These are phyloP conservation scores for Golubevia pallescens DNA, from an alignment of 1,284 basidiomycete genomes.

Conservation along the genomic window DNA sequence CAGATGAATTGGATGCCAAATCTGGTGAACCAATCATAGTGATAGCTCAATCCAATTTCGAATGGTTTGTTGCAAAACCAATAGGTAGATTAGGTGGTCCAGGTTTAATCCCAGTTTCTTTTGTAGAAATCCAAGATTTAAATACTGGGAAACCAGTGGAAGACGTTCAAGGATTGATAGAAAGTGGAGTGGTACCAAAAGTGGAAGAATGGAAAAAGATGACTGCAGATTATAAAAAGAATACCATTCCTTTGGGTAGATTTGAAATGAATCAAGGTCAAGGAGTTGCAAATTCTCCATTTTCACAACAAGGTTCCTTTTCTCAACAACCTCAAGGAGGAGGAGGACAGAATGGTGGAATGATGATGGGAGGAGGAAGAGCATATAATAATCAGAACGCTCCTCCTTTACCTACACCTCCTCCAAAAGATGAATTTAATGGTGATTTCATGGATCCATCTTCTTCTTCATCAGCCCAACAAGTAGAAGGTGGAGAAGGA, in stretches of 20 bases:
- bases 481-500: neutral
- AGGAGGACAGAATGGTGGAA: neutral
- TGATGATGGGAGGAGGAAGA: neutral
- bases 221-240: constrained; percentile 93
- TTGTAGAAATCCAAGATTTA: constrained; percentile 94
- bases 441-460: neutral
- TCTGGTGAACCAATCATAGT: constrained; percentile 87
- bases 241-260: constrained; percentile 89
- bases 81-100: constrained; percentile 94
- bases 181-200: constrained; percentile 82
- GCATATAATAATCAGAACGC: neutral
- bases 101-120: constrained; percentile 93
- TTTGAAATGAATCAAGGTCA: constrained; percentile 74
- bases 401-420: neutral
- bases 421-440: neutral
- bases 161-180: constrained; percentile 79
- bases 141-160: constrained; percentile 71
- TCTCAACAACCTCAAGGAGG: neutral
- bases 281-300: no score
- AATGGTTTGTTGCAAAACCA: constrained; percentile 74
- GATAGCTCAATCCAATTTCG: constrained; percentile 67
- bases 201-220: constrained; percentile 98
- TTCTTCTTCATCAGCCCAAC: neutral
- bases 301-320: neutral
- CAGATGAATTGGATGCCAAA: constrained; percentile 94